A percentile compares a stretch with the other conserved stretches of the same genome.
Conservation (phyloP, 176 grass and related monocot species). For the Oryza punctata region DNA sequence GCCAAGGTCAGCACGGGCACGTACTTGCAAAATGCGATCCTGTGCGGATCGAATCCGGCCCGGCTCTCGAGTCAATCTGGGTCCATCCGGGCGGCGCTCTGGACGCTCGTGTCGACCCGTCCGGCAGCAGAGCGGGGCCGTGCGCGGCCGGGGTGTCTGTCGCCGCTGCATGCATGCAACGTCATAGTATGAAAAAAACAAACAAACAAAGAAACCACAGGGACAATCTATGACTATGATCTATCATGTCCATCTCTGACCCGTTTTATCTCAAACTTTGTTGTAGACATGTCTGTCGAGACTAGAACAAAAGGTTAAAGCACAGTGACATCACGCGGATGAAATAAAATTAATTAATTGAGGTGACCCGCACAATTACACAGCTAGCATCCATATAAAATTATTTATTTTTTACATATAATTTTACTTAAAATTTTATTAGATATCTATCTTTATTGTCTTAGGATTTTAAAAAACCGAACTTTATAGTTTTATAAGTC, state of each 20-base stretch:
- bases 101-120: constrained; percentile 27
- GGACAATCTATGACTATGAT: too few species aligned
- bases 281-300: background rate
- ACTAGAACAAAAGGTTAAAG: background rate
- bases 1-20: background rate
- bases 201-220: too few species aligned
- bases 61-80: background rate
- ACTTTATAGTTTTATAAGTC: too few species aligned
- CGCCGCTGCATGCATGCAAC: background rate
- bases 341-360: too few species aligned
- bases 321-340: background rate
- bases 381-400: too few species aligned
- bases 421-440: too few species aligned
- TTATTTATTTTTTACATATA: too few species aligned
- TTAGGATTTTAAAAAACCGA: too few species aligned
- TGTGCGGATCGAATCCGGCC: background rate
- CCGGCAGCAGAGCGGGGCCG: constrained; percentile 21
- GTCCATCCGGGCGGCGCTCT: background rate
- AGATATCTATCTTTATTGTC: too few species aligned
- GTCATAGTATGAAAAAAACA: too few species aligned
- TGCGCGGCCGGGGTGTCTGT: constrained; percentile 26
- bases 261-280: constrained; percentile 27
- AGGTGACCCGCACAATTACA: too few species aligned
- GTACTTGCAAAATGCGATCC: background rate
- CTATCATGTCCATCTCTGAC: background rate